Percentiles rank a stretch among this genome's conserved stretches.
These are phyloP conservation scores for Pueraria montana DNA, from an alignment of 306 rosid species.

Conservation along the genomic window DNA sequence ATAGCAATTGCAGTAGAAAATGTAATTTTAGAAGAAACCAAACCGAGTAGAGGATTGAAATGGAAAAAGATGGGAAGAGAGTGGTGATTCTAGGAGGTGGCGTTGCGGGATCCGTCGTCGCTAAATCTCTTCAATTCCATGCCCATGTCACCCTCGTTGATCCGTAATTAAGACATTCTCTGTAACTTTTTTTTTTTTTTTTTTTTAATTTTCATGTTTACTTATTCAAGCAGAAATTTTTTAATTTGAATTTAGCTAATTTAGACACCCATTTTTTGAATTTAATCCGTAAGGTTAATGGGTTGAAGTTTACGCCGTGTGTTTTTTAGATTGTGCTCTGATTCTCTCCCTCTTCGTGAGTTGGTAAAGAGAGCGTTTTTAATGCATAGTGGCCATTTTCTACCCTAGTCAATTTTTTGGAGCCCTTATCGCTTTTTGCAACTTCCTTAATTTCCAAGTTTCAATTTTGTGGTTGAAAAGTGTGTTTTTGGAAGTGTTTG, in stretches of 20 bases:
- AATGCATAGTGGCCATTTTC: neutral
- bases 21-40: neutral
- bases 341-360: neutral
- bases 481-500: conserved; percentile 30
- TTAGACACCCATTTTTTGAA: neutral
- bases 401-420: neutral
- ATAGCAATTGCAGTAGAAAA: neutral
- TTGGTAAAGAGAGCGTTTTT: conserved; percentile 11
- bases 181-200: neutral
- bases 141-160: conserved; percentile 78
- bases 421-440: neutral
- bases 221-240: neutral
- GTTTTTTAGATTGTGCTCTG: neutral
- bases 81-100: conserved; percentile 86
- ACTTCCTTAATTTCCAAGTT: conserved; percentile 17
- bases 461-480: conserved; percentile 30
- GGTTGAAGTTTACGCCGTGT: conserved; percentile 1
- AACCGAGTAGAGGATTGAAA: conserved; percentile 1
- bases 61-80: conserved; percentile 51
- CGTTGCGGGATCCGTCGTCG: conserved; percentile 71
- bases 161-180: conserved; percentile 50
- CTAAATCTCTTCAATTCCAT: conserved; percentile 72
- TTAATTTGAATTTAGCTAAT: neutral
- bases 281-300: conserved; percentile 4
- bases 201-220: neutral